These are phyloP conservation scores for Candida buenavistaensis DNA, from an alignment of 1,139 yeast genomes.

Conservation along the genomic window DNA sequence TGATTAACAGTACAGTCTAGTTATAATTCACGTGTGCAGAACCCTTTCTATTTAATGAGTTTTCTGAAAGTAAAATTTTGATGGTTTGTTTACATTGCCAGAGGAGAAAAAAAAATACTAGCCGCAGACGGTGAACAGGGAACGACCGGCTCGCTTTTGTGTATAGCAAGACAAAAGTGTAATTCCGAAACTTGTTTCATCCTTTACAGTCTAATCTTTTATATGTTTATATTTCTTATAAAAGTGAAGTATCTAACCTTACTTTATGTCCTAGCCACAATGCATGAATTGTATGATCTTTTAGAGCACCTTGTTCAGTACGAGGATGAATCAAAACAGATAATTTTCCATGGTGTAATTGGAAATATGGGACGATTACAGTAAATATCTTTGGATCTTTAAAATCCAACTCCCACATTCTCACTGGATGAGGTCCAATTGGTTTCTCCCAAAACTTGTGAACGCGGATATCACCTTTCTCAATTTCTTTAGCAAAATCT, in stretches of 20 bases:
- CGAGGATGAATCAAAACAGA: conserved; percentile 58
- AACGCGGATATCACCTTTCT: conserved; percentile 41
- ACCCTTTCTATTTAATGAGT: too few species aligned
- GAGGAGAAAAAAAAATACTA: too few species aligned
- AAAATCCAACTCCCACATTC: conserved; percentile 46
- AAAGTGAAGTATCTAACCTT: conserved; percentile 17
- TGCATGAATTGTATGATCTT: conserved; percentile 54
- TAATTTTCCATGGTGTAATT: conserved; percentile 50
- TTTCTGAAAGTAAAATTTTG: too few species aligned
- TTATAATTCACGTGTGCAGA: too few species aligned
- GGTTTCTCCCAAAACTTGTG: conserved; percentile 50
- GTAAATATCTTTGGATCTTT: conserved; percentile 30
- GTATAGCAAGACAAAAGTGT: too few species aligned
- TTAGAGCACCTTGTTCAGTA: conserved; percentile 37
- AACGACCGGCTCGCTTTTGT: too few species aligned
- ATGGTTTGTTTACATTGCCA: too few species aligned
- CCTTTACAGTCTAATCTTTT: too few species aligned
- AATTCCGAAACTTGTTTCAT: too few species aligned
- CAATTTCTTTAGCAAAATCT: conserved; percentile 49
- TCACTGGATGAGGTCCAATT: conserved; percentile 58
- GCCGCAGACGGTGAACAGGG: too few species aligned
- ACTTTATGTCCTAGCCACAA: conserved; percentile 52
- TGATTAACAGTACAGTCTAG: too few species aligned
- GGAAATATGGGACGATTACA: conserved; percentile 39
- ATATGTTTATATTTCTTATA: too few species aligned